These are phyloP conservation scores for Arthrobotrys iridis DNA, from an alignment of 2,329 filamentous ascomycete species.

Conservation along the genomic window DNA sequence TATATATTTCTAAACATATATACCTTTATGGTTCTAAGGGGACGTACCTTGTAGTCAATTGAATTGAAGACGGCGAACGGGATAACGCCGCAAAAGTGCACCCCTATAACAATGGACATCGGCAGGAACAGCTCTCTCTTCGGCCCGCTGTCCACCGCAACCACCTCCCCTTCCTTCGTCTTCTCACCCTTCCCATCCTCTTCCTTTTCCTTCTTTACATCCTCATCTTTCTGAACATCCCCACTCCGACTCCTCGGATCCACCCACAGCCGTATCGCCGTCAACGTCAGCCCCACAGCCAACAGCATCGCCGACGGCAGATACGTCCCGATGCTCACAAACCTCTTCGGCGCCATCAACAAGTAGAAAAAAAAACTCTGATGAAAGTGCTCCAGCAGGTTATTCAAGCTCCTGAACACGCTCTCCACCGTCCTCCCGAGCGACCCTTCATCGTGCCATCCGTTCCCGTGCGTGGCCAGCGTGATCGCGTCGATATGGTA, in stretches of 20 bases:
- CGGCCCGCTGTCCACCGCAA: conserved; percentile 60
- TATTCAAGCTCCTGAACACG: conserved; percentile 92
- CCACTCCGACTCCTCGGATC: conserved; percentile 72
- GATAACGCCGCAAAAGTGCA: conserved; percentile 80
- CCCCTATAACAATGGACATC: conserved; percentile 74
- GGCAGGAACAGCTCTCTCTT: conserved; percentile 78
- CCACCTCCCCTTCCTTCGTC: conserved; percentile 22
- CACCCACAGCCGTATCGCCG: conserved; percentile 93
- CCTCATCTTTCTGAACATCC: conserved; percentile 54
- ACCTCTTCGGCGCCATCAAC: conserved; percentile 87
- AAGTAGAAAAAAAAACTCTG: conserved; percentile 99
- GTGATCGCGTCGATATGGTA: conserved; percentile 98
- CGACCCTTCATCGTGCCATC: conserved; percentile 98
- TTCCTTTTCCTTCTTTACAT: conserved; percentile 56
- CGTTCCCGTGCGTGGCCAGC: conserved; percentile 85
- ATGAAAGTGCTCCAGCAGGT: conserved; percentile 93
- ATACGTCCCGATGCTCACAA: conserved; percentile 98
- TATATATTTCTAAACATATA: too few relatives aligned
- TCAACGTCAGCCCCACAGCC: conserved; percentile 93
- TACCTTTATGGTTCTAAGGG: neutral
- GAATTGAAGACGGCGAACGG: conserved; percentile 90
- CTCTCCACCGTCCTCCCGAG: conserved; percentile 90
- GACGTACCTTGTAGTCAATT: conserved; percentile 71
- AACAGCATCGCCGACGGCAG: conserved; percentile 97
- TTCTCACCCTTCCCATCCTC: conserved; percentile 48